Base-by-base conservation (phyloP, 1,139 yeast species). In the Candida frijolesensis region DNA sequence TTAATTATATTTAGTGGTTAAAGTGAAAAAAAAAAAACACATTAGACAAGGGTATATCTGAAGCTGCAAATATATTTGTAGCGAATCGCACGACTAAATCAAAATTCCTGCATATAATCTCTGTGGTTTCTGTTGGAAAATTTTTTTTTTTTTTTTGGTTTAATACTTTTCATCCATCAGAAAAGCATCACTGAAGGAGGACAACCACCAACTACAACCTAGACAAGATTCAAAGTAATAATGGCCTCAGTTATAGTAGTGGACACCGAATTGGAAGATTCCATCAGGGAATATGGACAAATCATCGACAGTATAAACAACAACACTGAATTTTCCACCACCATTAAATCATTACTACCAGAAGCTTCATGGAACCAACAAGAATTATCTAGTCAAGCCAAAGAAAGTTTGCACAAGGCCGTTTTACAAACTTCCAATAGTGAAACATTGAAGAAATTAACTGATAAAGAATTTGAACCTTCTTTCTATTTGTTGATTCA, bases 221-320 rank as follows among this genome's bases (percentile, higher is more conserved):
- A 16, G 25, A 9, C 33, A 37, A 25, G 29, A 25, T 25, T 25
- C 29, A 25, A 25, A 37, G 27, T 10, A 16, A 18, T 15, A 18
- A 39, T 75, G 79, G 68, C 75, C 52, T 74, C 81, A 41, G 80
- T 76, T 54, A 71, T 77, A 58, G 76, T 76, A 50, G 78, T 76
- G 42, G 80, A 77, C 57, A 75, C 68, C 61, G 78, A 72, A 57
- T 65, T 77, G 57, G 66, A 65, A 54, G 77, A 72, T 60, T 74
- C 79, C 44, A 67, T 76, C 52, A 63, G 60, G 50, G 80, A 76
- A 59, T 74, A 72, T 54, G 71, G 70, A 37, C 72, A 65, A 53
- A 70, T 76, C 45, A 65, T 76, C 51, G 80, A 76, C 56, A 64
- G 67, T 11, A 60, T 66, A 47, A 61, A 66, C 56, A 67, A 65